These are phyloP conservation scores for Globisporangium camurandrum DNA, from an alignment of 352 stramenopile species.

Conservation along the genomic window DNA sequence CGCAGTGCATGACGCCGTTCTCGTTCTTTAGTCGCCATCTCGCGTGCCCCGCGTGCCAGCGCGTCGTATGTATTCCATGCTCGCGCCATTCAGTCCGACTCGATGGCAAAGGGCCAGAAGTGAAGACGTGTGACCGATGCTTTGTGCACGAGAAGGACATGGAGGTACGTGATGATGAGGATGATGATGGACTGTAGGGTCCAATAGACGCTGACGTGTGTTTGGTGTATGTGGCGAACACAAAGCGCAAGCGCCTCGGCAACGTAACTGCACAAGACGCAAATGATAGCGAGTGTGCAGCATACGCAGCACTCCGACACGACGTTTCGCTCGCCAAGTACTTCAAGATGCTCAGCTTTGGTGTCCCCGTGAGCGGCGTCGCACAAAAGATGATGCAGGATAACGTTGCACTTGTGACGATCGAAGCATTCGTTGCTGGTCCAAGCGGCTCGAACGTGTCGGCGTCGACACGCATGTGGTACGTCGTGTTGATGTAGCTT, in stretches of 20 bases:
- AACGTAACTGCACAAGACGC: constrained; percentile 1
- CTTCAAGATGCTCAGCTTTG: constrained; percentile 81
- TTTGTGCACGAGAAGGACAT: constrained; percentile 67
- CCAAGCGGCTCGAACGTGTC: constrained; percentile 18
- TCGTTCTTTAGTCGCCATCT: constrained; percentile 69
- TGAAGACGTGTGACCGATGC: constrained; percentile 65
- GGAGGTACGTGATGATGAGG: constrained; percentile 19
- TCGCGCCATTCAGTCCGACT: constrained; percentile 47
- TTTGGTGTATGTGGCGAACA: not conserved
- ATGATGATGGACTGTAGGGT: not conserved
- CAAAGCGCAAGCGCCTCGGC: constrained; percentile 29
- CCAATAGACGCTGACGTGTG: not conserved
- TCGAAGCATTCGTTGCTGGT: constrained; percentile 49
- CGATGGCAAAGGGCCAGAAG: constrained; percentile 26
- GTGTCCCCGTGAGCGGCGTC: constrained; percentile 55
- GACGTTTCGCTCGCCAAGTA: constrained; percentile 78
- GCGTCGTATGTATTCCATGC: constrained; percentile 47
- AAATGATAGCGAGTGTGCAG: constrained; percentile 26
- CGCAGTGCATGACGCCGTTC: constrained; percentile 53
- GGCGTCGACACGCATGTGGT: not conserved
- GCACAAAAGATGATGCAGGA: constrained; percentile 81
- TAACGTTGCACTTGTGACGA: constrained; percentile 45
- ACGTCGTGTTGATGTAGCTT: not conserved
- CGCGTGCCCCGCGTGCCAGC: constrained; percentile 39
- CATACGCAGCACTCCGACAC: constrained; percentile 40